A percentile compares a stretch with the other conserved stretches of the same genome.
Evolutionary conservation across 345 rosid genomes (phyloP).

Genomic region (Psidium guajava): DNA sequence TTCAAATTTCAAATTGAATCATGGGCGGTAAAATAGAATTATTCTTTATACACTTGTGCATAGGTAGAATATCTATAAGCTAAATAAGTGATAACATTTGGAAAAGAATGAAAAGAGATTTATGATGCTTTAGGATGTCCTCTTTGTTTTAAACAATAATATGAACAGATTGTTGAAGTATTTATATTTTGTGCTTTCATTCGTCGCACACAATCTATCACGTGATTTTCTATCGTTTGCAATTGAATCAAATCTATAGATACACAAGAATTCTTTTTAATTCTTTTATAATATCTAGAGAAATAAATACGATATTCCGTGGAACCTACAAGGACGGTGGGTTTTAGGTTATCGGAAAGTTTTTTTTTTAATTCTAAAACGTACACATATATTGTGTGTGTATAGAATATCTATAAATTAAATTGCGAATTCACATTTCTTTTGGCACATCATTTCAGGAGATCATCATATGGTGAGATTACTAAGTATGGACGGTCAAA

Average conservation of each 20-base stretch:
- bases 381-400: neutral
- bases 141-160: neutral
- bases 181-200: neutral
- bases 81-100: neutral
- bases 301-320: neutral
- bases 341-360: neutral
- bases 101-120: neutral
- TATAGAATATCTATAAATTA: neutral
- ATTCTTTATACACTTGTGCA: neutral
- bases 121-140: neutral
- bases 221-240: neutral
- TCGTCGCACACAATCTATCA: neutral
- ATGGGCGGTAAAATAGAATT: neutral
- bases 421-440: neutral
- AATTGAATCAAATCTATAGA: neutral
- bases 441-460: neutral
- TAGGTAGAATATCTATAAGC: neutral
- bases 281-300: neutral
- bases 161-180: neutral
- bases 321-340: neutral
- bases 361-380: neutral
- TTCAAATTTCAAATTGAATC: neutral
- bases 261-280: neutral
- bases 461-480: neutral
- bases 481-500: neutral